phyloP scores from a whole-genome alignment of 495 filamentous ascomycete genomes.

The Tuber indicum region DNA sequence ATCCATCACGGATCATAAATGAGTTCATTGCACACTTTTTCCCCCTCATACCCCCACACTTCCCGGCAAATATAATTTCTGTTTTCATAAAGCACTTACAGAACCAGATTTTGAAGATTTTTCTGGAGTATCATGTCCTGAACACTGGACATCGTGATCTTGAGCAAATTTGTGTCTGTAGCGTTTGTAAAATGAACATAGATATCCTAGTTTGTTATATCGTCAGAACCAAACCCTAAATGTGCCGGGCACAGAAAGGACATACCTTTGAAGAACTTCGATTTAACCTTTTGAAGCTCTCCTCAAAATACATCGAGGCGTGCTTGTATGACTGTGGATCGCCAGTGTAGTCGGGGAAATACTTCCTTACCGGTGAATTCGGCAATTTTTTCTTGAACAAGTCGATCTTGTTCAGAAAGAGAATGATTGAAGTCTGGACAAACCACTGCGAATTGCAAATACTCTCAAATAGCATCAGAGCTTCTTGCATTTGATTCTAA shows the following conservation, averaged over 20 bases:
- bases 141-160: conserved; percentile 94
- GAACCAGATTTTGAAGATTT: conserved; percentile 87
- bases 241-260: background rate
- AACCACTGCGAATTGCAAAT: conserved; percentile 98
- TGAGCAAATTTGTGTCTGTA: conserved; percentile 89
- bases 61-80: background rate
- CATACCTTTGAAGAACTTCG: conserved; percentile 62
- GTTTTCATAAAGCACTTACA: conserved; percentile 49
- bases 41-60: background rate
- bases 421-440: conserved; percentile 86
- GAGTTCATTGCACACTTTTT: background rate
- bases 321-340: conserved; percentile 52
- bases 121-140: conserved; percentile 99
- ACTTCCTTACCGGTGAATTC: conserved; percentile 71
- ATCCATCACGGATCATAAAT: conserved; percentile 2
- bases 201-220: conserved; percentile 52
- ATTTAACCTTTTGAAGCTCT: conserved; percentile 82
- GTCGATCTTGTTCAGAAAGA: conserved; percentile 99
- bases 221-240: conserved; percentile 6
- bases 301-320: conserved; percentile 77
- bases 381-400: conserved; percentile 86
- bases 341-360: conserved; percentile 88
- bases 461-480: conserved; percentile 94
- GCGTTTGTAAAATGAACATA: conserved; percentile 93
- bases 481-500: conserved; percentile 99